A percentile compares a stretch with the other conserved stretches of the same genome.
phyloP scores from a whole-genome alignment of 164 flowering plant species.

The Litsea cubeba region DNA sequence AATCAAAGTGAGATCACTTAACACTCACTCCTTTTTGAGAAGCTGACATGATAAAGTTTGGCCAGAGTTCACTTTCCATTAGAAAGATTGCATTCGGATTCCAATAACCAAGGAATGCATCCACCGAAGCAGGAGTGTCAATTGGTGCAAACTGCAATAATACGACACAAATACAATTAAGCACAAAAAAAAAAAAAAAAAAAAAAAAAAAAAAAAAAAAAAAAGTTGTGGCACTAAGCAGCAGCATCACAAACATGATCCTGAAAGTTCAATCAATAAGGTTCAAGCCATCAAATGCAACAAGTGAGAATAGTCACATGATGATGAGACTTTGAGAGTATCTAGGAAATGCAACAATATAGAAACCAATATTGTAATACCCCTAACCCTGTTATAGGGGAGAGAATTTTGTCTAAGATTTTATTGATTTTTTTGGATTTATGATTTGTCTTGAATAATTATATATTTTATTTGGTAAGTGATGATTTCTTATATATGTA shows the following conservation, averaged over 20 bases:
- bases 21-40: slow-evolving; percentile 65
- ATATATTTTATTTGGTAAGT: no score
- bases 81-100: slow-evolving; percentile 73
- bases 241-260: neutral
- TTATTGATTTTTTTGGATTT: no score
- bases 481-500: no score
- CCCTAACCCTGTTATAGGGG: no score
- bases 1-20: no score
- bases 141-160: slow-evolving; percentile 72
- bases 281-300: neutral
- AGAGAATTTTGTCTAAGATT: no score
- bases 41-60: slow-evolving; percentile 81
- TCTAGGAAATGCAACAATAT: neutral
- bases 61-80: slow-evolving; percentile 95
- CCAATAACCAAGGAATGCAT: slow-evolving; percentile 77
- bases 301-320: neutral
- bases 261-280: neutral
- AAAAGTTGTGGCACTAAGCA: neutral
- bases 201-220: neutral
- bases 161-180: slow-evolving; percentile 3
- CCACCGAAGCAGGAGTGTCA: slow-evolving; percentile 64
- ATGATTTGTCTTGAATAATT: no score
- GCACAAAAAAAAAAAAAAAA: neutral
- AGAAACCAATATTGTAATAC: slow-evolving; percentile 1
- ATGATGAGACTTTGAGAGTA: neutral